A percentile compares a stretch with the other conserved stretches of the same genome.
Conservation (phyloP, 768 basidiomycete species). For the Collybia sordida region DNA sequence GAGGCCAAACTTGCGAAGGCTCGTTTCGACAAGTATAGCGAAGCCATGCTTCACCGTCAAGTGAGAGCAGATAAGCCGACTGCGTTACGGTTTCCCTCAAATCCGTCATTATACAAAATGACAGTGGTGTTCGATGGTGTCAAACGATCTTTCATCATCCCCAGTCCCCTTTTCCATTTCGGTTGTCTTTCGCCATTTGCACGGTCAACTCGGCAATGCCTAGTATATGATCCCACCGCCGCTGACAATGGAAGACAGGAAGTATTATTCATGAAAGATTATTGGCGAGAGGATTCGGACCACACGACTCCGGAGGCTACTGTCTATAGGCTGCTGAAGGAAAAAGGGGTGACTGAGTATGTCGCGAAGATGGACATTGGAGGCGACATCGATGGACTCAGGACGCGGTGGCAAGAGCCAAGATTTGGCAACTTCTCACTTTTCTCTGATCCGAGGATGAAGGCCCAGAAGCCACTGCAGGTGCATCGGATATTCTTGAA, state of each 20-base stretch:
- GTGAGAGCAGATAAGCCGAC: not conserved
- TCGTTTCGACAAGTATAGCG: not conserved
- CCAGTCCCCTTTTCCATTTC: constrained; percentile 5
- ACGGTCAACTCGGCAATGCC: constrained; percentile 20
- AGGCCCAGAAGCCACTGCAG: not conserved
- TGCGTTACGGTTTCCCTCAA: not conserved
- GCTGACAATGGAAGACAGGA: constrained; percentile 1
- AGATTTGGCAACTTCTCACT: not conserved
- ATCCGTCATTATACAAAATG: not conserved
- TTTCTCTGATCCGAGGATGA: too few relatives aligned
- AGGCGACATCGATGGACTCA: too few relatives aligned
- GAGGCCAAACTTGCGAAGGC: not conserved
- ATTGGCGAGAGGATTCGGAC: constrained; percentile 17
- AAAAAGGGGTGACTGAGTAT: too few relatives aligned
- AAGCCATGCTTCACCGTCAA: not conserved
- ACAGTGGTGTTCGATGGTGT: not conserved
- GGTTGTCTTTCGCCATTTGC: constrained; percentile 18
- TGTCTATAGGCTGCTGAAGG: constrained; percentile 17
- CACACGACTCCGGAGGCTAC: constrained; percentile 17
- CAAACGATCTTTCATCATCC: constrained; percentile 7
- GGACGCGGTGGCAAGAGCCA: too few relatives aligned
- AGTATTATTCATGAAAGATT: too few relatives aligned
- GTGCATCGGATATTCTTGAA: too few relatives aligned
- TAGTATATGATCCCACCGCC: constrained; percentile 17
- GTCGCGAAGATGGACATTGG: too few relatives aligned